These are phyloP conservation scores for Saturnispora quitensis DNA, from an alignment of 805 yeast species.

Conservation along the genomic window DNA sequence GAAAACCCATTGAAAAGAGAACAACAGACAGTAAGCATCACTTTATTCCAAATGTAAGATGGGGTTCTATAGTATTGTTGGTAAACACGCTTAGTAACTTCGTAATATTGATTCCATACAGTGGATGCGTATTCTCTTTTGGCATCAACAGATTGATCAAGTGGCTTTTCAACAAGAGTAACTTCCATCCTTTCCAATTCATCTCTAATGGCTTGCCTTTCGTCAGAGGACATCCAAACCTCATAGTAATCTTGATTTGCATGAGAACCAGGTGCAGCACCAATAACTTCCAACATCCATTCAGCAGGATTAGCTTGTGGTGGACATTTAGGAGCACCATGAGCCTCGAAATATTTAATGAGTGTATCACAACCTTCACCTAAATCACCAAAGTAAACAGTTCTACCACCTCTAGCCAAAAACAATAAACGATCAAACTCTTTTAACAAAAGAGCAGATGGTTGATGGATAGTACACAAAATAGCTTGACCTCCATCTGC, in stretches of 20 bases:
- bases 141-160: constrained; percentile 26
- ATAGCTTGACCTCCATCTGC: constrained; percentile 48
- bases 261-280: constrained; percentile 75
- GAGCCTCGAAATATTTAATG: constrained; percentile 54
- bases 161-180: constrained; percentile 37
- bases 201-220: constrained; percentile 45
- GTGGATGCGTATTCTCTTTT: constrained; percentile 39
- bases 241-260: constrained; percentile 65
- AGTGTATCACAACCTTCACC: constrained; percentile 48
- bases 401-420: constrained; percentile 60
- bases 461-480: constrained; percentile 74
- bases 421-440: constrained; percentile 72
- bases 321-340: constrained; percentile 64
- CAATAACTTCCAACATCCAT: constrained; percentile 84
- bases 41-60: constrained; percentile 48
- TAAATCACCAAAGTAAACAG: constrained; percentile 68
- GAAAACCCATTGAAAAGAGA: constrained; percentile 61
- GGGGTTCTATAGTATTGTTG: constrained; percentile 62
- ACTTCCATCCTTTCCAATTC: constrained; percentile 58
- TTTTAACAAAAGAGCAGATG: constrained; percentile 69
- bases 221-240: constrained; percentile 67
- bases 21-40: constrained; percentile 41
- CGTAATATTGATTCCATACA: constrained; percentile 30
- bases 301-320: constrained; percentile 72
- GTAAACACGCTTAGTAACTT: constrained; percentile 43